phyloP scores from a whole-genome alignment of 2,329 filamentous ascomycete species.

The Tolypocladium nubicola region DNA sequence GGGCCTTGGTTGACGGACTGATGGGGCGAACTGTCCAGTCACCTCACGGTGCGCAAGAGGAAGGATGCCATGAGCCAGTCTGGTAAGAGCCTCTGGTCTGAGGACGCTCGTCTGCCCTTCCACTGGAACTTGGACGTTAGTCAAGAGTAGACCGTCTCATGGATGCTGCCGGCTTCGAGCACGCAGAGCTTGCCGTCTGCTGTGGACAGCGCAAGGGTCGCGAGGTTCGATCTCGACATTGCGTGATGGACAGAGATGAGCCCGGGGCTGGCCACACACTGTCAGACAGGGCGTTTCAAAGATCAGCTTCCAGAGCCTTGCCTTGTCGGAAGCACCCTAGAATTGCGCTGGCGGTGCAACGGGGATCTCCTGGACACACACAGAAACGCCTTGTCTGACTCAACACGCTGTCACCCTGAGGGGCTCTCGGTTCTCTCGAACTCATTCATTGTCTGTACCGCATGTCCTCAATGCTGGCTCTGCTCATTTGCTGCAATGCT shows the following conservation, averaged over 20 bases:
- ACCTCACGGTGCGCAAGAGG: constrained; percentile 42
- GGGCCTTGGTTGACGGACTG: constrained; percentile 32
- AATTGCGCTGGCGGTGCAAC: constrained; percentile 18
- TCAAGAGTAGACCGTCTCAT: constrained; percentile 28
- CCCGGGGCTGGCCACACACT: constrained; percentile 36
- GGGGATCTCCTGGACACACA: constrained; percentile 31
- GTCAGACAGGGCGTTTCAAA: constrained; percentile 30
- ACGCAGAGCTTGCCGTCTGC: constrained; percentile 10
- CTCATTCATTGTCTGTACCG: constrained; percentile 2
- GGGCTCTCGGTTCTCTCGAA: constrained; percentile 32
- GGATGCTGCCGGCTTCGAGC: constrained; percentile 16
- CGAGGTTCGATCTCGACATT: constrained; percentile 6
- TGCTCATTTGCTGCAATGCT: constrained; percentile 17
- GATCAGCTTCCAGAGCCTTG: constrained; percentile 13
- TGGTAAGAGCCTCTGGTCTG: constrained; percentile 63
- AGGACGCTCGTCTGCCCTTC: constrained; percentile 65
- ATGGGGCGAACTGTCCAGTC: constrained; percentile 46
- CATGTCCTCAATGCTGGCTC: constrained; percentile 1
- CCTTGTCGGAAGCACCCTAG: constrained; percentile 34
- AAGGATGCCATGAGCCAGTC: constrained; percentile 61
- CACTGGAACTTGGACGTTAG: constrained; percentile 53
- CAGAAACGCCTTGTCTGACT: constrained; percentile 31
- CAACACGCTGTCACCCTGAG: constrained; percentile 25
- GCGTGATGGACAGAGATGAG: constrained; percentile 23
- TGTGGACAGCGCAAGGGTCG: constrained; percentile 8